Evolutionary conservation across 176 grass and related monocot genomes (phyloP).

Genomic region (Aechmea fasciata): DNA sequence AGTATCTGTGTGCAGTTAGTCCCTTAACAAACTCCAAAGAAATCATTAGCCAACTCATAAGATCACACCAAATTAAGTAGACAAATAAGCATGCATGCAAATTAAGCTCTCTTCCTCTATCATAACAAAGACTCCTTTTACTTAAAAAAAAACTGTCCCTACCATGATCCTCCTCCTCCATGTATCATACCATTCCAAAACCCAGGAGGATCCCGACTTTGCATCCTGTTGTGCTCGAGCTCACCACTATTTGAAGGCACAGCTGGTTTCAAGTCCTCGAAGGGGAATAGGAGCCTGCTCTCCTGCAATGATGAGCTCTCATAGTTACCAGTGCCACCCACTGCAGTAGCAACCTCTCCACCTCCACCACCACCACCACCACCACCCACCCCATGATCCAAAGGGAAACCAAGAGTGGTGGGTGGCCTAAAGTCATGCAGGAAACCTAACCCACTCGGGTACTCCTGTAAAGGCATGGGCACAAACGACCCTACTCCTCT

Average conservation of each 20-base stretch:
- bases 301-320: neutral
- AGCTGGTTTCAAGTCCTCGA: neutral
- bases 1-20: constrained; percentile 7
- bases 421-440: neutral
- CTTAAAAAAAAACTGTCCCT: neutral
- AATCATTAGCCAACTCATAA: constrained; percentile 2
- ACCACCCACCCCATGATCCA: neutral
- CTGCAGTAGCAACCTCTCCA: constrained; percentile 14
- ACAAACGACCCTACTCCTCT: neutral
- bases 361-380: constrained; percentile 6
- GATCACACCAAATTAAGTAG: neutral
- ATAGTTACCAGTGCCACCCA: constrained; percentile 1
- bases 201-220: constrained; percentile 30
- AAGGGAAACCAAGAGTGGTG: neutral
- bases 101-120: too few species aligned
- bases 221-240: constrained; percentile 33
- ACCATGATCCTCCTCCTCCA: constrained; percentile 31
- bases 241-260: constrained; percentile 4
- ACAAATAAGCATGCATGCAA: neutral
- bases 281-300: neutral
- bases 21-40: constrained; percentile 4
- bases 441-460: neutral
- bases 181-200: constrained; percentile 51
- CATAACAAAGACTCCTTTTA: neutral
- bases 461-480: neutral